Evolutionary conservation across 164 flowering plant species (phyloP).

Genomic region (Warburgia ugandensis): DNA sequence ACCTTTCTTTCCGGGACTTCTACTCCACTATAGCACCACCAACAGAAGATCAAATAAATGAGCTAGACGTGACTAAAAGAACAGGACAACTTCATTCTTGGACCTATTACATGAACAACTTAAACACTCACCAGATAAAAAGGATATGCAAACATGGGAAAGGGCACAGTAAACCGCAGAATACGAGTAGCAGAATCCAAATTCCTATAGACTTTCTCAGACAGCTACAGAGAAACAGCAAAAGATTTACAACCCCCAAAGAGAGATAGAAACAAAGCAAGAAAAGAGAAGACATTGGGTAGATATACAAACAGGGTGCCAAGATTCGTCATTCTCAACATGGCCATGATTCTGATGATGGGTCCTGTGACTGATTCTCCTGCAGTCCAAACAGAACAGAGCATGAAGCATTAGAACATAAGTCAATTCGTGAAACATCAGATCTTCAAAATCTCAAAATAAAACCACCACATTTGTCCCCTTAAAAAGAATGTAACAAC

Average conservation of each 20-base stretch:
- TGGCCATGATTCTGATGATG: slow-evolving; percentile 63
- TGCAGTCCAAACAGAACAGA: slow-evolving; percentile 12
- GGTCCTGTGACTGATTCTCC: slow-evolving; percentile 62
- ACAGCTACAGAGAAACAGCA: slow-evolving; percentile 49
- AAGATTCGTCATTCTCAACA: slow-evolving; percentile 46
- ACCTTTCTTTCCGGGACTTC: slow-evolving; percentile 95
- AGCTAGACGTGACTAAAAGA: neutral
- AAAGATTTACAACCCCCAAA: neutral
- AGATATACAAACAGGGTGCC: slow-evolving; percentile 43
- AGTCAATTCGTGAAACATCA: no score
- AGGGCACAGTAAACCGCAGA: slow-evolving; percentile 50
- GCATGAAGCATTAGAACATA: no score
- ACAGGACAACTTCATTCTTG: no score
- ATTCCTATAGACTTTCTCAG: slow-evolving; percentile 47
- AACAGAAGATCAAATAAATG: neutral
- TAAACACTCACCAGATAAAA: slow-evolving; percentile 57
- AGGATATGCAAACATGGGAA: slow-evolving; percentile 70
- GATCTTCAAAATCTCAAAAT: no score
- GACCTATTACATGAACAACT: no score
- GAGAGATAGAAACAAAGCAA: neutral
- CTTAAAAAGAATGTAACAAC: no score
- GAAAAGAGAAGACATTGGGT: neutral
- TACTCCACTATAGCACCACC: slow-evolving; percentile 56
- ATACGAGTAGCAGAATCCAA: slow-evolving; percentile 30
- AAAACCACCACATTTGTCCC: neutral